phyloP scores from a whole-genome alignment of 306 rosid genomes.

The Begonia fuchsioides region DNA sequence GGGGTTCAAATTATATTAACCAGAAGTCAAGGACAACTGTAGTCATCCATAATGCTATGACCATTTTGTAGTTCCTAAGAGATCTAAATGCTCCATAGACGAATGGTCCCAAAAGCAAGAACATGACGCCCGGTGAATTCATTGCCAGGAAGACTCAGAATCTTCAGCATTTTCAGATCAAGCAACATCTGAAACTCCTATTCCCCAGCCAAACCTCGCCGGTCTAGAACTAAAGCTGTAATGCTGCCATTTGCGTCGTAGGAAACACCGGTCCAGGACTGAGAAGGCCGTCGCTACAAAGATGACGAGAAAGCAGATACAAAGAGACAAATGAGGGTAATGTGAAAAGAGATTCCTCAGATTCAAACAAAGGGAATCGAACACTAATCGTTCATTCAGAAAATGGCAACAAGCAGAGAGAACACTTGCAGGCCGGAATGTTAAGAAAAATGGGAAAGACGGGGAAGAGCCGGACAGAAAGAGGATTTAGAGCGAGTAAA shows the following conservation, averaged over 20 bases:
- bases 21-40: too few species aligned
- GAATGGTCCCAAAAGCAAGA: constrained; percentile 53
- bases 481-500: constrained; percentile 18
- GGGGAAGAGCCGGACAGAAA: constrained; percentile 10
- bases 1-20: too few species aligned
- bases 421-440: constrained; percentile 6
- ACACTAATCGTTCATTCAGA: constrained; percentile 38
- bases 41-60: too few species aligned
- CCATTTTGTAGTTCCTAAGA: constrained; percentile 47
- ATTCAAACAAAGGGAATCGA: constrained; percentile 17
- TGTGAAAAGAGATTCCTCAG: constrained; percentile 48
- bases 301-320: constrained; percentile 4
- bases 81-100: constrained; percentile 73
- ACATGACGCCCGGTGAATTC: constrained; percentile 59
- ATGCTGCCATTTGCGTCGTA: constrained; percentile 57
- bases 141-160: constrained; percentile 59
- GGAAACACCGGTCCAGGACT: constrained; percentile 43
- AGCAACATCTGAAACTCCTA: constrained; percentile 56
- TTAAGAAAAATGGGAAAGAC: constrained; percentile 3
- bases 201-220: constrained; percentile 47
- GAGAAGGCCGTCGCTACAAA: constrained; percentile 1
- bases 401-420: neutral
- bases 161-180: constrained; percentile 39
- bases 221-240: constrained; percentile 44
- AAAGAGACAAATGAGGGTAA: constrained; percentile 7